Evolutionary conservation across 2,329 filamentous ascomycete species (phyloP).

Genomic region (Beauveria australis): DNA sequence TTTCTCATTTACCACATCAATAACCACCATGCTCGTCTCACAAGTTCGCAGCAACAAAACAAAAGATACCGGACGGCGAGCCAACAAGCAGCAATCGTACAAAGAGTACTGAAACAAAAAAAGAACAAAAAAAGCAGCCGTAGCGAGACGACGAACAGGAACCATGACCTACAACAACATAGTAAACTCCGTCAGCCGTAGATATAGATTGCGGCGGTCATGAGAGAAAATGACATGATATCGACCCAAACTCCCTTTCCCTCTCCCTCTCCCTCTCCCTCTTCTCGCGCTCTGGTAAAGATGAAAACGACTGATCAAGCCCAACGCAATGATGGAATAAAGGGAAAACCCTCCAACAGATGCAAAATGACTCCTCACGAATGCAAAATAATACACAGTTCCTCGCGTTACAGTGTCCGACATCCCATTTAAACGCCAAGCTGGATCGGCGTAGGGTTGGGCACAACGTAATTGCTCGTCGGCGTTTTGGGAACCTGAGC

Average conservation of each 20-base stretch:
- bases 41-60: too few relatives aligned
- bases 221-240: neutral
- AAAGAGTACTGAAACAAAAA: neutral
- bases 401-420: neutral
- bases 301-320: neutral
- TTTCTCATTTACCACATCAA: too few relatives aligned
- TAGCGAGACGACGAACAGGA: conserved; percentile 2
- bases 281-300: neutral
- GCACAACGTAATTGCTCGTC: conserved; percentile 28
- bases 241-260: neutral
- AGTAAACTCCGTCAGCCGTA: neutral
- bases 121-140: neutral
- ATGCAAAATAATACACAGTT: conserved; percentile 8
- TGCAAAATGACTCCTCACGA: conserved; percentile 6
- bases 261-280: too few relatives aligned
- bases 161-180: neutral
- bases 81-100: neutral
- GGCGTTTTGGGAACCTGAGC: conserved; percentile 32
- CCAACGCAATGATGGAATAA: neutral
- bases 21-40: too few relatives aligned
- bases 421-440: neutral
- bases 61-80: too few relatives aligned
- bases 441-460: conserved; percentile 1
- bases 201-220: neutral
- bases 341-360: neutral